phyloP scores from a whole-genome alignment of 2,329 filamentous ascomycete species.

The Pseudogymnoascus sp. region DNA sequence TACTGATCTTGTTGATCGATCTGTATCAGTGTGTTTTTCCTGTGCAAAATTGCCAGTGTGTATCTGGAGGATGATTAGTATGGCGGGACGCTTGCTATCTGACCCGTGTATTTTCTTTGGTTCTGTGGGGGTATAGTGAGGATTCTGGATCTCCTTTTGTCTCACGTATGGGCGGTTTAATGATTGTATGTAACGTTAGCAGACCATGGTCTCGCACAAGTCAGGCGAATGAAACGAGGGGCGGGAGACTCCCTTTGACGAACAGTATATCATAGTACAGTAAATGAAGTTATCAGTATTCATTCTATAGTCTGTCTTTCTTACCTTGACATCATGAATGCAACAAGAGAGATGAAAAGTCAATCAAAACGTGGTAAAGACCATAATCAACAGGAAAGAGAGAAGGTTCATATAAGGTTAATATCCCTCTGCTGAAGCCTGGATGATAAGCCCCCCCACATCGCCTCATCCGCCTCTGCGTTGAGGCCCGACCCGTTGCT shows the following conservation, averaged over 20 bases:
- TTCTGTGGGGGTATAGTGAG: not conserved
- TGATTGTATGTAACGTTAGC: slow-evolving; percentile 5
- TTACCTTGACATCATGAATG: not conserved
- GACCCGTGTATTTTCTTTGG: slow-evolving; percentile 5
- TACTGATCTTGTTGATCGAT: not conserved
- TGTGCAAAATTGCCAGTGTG: slow-evolving; percentile 5
- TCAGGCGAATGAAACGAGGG: not conserved
- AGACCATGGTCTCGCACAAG: not conserved
- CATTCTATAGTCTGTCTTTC: not conserved
- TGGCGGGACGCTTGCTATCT: slow-evolving; percentile 6
- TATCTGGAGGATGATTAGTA: slow-evolving; percentile 1
- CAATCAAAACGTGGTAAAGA: not conserved
- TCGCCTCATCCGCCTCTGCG: slow-evolving; percentile 2
- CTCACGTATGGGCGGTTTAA: not conserved
- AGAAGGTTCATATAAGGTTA: slow-evolving; percentile 7
- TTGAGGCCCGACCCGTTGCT: slow-evolving; percentile 1
- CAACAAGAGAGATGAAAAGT: not conserved
- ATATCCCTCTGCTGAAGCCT: slow-evolving; percentile 5
- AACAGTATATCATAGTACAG: slow-evolving; percentile 8
- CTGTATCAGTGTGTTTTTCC: not conserved
- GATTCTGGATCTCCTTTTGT: not conserved
- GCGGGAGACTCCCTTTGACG: not conserved
- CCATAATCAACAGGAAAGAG: not conserved
- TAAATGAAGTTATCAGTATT: slow-evolving; percentile 4
- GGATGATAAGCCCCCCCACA: not conserved